Base-by-base conservation (phyloP, 176 grass and related monocot genomes). In the Triticum turgidum region DNA sequence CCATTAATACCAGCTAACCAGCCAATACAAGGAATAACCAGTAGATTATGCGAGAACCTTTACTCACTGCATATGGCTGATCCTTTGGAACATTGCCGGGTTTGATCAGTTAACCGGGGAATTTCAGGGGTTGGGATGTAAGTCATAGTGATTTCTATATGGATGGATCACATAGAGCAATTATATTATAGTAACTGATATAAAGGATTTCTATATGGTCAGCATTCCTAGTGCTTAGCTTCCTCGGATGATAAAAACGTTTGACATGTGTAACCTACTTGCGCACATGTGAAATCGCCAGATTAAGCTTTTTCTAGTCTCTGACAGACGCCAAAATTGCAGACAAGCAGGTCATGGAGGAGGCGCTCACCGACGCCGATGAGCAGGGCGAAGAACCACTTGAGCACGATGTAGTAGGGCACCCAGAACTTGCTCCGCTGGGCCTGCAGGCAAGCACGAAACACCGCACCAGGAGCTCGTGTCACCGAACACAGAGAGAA, bases 341-440 rank as follows among this genome's bases (percentile, higher is more conserved):
- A 7, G n/a, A 35, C 59, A 59, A 41, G 17, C 15, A 42, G 41
- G 41, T 3, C 9, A 42, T 42, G 9, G 9, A 17, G 42, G 69
- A 22, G 35, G 63, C 14, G 17, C 93, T 91, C 80, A 95, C 97
- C 97, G 24, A 98, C 91, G 30, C 97, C 97, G 38, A 98, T 98
- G 47, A 98, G 87, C 67, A 98, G 78, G 27, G 97, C 63, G 77
- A 96, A 94, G 7, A 96, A 59, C 97, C 97, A 98, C 87, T 96
- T 98, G 52, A 98, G 86, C 79, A 96, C 84, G 79, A 98, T 32
- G 88, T 92, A 96, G 85, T 98, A 98, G 21, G 88, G 88, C 66
- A 98, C 88, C 97, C 97, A 98, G 83, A 96, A 86, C 86, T 91
- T 98, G 86, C 94, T 93, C 83, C 91, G 91, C 78, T 88, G 88